Evolutionary conservation across 1,139 yeast species (phyloP).

Genomic region (Candida tunisiensis): DNA sequence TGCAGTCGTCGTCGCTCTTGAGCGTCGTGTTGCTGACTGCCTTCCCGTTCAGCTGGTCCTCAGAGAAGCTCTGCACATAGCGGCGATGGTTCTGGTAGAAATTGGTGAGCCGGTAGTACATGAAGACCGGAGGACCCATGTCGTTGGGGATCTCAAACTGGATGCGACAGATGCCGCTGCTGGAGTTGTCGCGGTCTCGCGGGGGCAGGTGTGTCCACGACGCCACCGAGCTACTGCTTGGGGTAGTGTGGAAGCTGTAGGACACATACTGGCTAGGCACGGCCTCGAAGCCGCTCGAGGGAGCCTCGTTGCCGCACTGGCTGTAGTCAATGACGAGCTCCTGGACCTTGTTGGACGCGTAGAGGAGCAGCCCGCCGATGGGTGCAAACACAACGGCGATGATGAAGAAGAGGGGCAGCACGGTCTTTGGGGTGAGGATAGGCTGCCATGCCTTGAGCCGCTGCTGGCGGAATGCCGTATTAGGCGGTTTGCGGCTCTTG

Average conservation of each 20-base stretch:
- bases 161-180: constrained; percentile 17
- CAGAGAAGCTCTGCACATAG: constrained; percentile 78
- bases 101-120: constrained; percentile 67
- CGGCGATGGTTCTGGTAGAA: constrained; percentile 92
- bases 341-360: constrained; percentile 61
- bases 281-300: constrained; percentile 31
- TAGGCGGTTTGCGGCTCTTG: constrained; percentile 23
- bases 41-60: constrained; percentile 74
- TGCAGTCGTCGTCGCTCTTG: constrained; percentile 74
- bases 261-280: constrained; percentile 45
- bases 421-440: constrained; percentile 79
- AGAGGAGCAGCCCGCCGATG: constrained; percentile 79
- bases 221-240: too few species aligned
- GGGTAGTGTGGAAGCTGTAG: constrained; percentile 33
- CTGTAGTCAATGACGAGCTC: constrained; percentile 73
- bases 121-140: constrained; percentile 58
- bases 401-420: constrained; percentile 59
- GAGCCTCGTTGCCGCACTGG: constrained; percentile 50
- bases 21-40: constrained; percentile 37
- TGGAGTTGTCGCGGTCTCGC: constrained; percentile 23
- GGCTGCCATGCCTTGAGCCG: constrained; percentile 43
- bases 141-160: constrained; percentile 67
- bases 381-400: constrained; percentile 81
- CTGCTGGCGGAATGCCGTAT: constrained; percentile 30
- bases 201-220: too few species aligned